Evolutionary conservation across 371 early-diverging fungal species (phyloP).

Genomic region (Mucor indicus): DNA sequence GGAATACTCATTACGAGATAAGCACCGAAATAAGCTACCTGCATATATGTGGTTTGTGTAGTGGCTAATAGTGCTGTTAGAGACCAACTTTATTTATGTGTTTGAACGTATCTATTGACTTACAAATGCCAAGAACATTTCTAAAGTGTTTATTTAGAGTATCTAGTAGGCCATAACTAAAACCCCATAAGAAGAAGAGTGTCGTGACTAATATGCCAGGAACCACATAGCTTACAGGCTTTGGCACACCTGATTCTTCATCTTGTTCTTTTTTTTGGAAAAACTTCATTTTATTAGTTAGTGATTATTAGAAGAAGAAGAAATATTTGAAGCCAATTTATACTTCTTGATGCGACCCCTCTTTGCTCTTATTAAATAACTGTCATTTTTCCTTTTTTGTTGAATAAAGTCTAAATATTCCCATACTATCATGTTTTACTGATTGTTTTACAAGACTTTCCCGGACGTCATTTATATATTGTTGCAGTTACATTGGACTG

Average conservation of each 20-base stretch:
- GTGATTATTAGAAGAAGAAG: too few relatives aligned
- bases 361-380: too few relatives aligned
- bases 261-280: too few relatives aligned
- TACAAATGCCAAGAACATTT: conserved; percentile 38
- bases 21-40: conserved; percentile 51
- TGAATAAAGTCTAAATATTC: too few relatives aligned
- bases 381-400: too few relatives aligned
- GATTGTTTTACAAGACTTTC: too few relatives aligned
- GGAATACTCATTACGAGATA: conserved; percentile 46
- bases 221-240: neutral
- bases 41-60: conserved; percentile 45
- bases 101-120: conserved; percentile 1
- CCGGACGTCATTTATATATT: too few relatives aligned
- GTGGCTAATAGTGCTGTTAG: conserved; percentile 20
- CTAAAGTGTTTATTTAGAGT: conserved; percentile 47
- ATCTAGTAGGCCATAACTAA: conserved; percentile 47
- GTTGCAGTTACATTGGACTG: too few relatives aligned
- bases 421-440: too few relatives aligned
- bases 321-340: too few relatives aligned
- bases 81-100: neutral
- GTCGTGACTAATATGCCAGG: conserved; percentile 39
- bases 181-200: conserved; percentile 50
- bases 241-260: neutral
- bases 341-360: too few relatives aligned
- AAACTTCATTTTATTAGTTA: too few relatives aligned